These are phyloP conservation scores for Blastobotrys apis DNA, from an alignment of 1,139 yeast genomes.

Conservation along the genomic window DNA sequence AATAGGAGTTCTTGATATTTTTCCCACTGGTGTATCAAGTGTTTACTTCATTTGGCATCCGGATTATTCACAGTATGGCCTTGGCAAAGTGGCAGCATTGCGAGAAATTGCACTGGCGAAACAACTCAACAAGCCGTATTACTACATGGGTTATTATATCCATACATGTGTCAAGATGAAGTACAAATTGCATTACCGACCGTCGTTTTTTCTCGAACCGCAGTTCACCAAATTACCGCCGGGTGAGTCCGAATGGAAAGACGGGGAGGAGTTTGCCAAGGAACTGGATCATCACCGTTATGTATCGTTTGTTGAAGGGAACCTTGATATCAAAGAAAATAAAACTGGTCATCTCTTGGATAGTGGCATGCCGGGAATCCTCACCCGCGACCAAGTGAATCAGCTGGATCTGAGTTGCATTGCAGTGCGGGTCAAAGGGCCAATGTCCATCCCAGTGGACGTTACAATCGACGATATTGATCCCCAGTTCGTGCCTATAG, in stretches of 20 bases:
- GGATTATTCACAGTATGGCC: conserved; percentile 59
- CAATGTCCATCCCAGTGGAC: neutral
- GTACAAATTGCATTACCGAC: conserved; percentile 63
- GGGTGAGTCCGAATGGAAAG: conserved; percentile 2
- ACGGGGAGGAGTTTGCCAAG: neutral
- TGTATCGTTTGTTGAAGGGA: neutral
- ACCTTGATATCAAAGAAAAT: neutral
- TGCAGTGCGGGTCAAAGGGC: neutral
- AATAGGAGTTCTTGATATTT: conserved; percentile 68
- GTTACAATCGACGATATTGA: conserved; percentile 3
- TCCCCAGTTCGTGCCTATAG: neutral
- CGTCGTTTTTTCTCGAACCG: conserved; percentile 38
- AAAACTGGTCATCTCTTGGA: neutral
- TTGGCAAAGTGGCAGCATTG: conserved; percentile 76
- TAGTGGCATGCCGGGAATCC: conserved; percentile 6
- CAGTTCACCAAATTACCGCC: conserved; percentile 15
- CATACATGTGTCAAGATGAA: conserved; percentile 78
- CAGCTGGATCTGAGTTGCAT: neutral
- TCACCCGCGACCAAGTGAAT: neutral
- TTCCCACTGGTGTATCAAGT: conserved; percentile 75
- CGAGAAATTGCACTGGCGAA: conserved; percentile 56
- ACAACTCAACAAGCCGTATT: conserved; percentile 43
- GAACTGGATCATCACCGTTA: neutral
- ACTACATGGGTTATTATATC: conserved; percentile 70
- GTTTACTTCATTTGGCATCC: conserved; percentile 92